Base-by-base conservation (phyloP, 73 alveolate genomes). In the Paramecium sonneborni region DNA sequence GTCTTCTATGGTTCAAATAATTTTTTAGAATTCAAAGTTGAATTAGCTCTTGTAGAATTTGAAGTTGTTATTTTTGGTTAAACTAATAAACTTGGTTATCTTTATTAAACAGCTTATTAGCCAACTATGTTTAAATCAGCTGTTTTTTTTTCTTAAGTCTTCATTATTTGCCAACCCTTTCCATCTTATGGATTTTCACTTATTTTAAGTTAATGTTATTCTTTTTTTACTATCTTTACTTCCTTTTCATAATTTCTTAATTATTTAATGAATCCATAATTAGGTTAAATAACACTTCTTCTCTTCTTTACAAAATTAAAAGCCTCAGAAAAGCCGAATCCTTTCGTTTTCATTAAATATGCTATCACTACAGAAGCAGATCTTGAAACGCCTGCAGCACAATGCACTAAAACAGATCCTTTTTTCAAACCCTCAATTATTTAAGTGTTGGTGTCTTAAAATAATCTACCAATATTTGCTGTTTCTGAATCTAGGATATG, bases 311-410 rank as follows among this genome's bases (percentile, higher is more conserved):
- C 97, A 89, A 93, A 96, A 21, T 93, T 79, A 23, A 96, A 85
- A 57, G 99, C 98, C 52, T 94, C 93, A 88, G 91, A 93, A 84
- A 92, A 92, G 1, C 96, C 92, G 92, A 95, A 93, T 38, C 97
- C 96, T 92, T 95, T 93, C 82, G 92, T 94, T 92, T 94, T 93
- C 97, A 97, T 96, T 55, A 97, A 48, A 92, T 96, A 97, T 8
- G 99, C 97, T 48, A 96, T 97, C 3, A 96, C 98, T 70, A 97
- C 92, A 21, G 98, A 88, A 18, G 99, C 95, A 57, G 98, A 94
- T 90, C 99, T 92, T 26, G 98, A 95, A 24, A 97, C 96, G 0
- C 99, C 99, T 41, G 97, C 96, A 52, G 95, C 97, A 41, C 99
- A 97, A 93, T 97, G 99, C 10, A 97, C 98, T 69, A 97, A 93